Percentiles rank a stretch among this genome's conserved stretches.
These are phyloP conservation scores for Quercus engelmannii DNA, from an alignment of 306 rosid species.

Conservation along the genomic window DNA sequence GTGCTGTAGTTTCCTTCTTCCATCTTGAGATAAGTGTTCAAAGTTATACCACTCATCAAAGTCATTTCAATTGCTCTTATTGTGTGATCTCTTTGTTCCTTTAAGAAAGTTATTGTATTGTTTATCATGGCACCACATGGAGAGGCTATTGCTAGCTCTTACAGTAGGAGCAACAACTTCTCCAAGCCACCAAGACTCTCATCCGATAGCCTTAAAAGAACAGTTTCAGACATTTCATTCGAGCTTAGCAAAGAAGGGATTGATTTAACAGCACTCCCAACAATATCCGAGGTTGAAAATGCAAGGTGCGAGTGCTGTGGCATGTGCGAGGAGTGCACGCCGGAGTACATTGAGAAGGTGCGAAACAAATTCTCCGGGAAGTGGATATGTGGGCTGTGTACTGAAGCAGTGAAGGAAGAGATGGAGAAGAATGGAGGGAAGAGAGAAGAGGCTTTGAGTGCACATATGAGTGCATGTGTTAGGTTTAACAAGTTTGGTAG, in stretches of 20 bases:
- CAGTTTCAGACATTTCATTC: slow-evolving; percentile 71
- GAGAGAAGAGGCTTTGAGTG: slow-evolving; percentile 59
- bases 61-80: neutral
- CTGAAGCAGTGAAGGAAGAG: slow-evolving; percentile 93
- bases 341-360: slow-evolving; percentile 66
- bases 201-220: slow-evolving; percentile 56
- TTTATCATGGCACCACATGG: slow-evolving; percentile 76
- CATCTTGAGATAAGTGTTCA: slow-evolving; percentile 1
- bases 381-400: slow-evolving; percentile 79
- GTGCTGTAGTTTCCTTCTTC: slow-evolving; percentile 7
- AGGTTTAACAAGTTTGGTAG: slow-evolving; percentile 77
- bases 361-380: slow-evolving; percentile 67
- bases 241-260: slow-evolving; percentile 52
- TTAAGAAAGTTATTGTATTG: neutral
- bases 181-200: slow-evolving; percentile 57
- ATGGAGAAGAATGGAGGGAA: slow-evolving; percentile 75
- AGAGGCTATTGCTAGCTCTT: slow-evolving; percentile 39
- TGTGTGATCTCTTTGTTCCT: neutral
- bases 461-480: slow-evolving; percentile 78
- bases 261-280: slow-evolving; percentile 35
- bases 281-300: slow-evolving; percentile 72
- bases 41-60: neutral
- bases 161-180: slow-evolving; percentile 27
- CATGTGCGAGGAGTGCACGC: slow-evolving; percentile 91
- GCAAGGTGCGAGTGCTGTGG: slow-evolving; percentile 96